Conservation (phyloP, 2,329 filamentous ascomycete species). For the Chaetomium olivaceum region DNA sequence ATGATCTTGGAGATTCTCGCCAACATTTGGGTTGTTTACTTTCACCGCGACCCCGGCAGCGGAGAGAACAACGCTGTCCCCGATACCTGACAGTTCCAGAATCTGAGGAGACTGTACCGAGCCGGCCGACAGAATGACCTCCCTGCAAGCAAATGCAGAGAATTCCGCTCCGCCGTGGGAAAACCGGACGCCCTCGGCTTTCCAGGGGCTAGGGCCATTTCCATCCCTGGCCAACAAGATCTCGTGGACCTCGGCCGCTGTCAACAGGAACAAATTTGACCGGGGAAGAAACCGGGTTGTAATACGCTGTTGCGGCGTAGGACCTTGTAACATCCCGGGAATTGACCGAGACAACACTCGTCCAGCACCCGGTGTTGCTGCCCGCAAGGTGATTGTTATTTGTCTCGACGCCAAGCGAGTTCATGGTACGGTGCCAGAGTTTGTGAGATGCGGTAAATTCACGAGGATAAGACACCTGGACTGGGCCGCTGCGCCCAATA, state of each 20-base stretch:
- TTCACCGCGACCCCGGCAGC: slow-evolving; percentile 41
- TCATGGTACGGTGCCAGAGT: slow-evolving; percentile 48
- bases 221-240: not conserved
- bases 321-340: slow-evolving; percentile 40
- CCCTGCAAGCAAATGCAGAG: slow-evolving; percentile 29
- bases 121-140: slow-evolving; percentile 47
- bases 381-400: slow-evolving; percentile 43
- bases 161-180: slow-evolving; percentile 24
- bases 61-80: slow-evolving; percentile 43
- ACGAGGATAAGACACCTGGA: slow-evolving; percentile 49
- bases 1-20: slow-evolving; percentile 43
- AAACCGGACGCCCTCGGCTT: slow-evolving; percentile 36
- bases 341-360: slow-evolving; percentile 39
- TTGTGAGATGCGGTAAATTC: slow-evolving; percentile 45
- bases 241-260: slow-evolving; percentile 20
- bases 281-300: slow-evolving; percentile 17
- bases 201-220: not conserved
- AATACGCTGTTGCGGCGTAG: slow-evolving; percentile 39
- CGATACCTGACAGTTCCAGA: slow-evolving; percentile 42
- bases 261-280: slow-evolving; percentile 23
- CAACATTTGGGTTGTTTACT: slow-evolving; percentile 46
- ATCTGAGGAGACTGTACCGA: slow-evolving; percentile 41
- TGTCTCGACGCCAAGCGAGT: slow-evolving; percentile 40
- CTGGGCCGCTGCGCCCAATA: slow-evolving; percentile 42
- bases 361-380: slow-evolving; percentile 45